phyloP scores from a whole-genome alignment of 345 rosid species.

The Streptanthus diversifolius region DNA sequence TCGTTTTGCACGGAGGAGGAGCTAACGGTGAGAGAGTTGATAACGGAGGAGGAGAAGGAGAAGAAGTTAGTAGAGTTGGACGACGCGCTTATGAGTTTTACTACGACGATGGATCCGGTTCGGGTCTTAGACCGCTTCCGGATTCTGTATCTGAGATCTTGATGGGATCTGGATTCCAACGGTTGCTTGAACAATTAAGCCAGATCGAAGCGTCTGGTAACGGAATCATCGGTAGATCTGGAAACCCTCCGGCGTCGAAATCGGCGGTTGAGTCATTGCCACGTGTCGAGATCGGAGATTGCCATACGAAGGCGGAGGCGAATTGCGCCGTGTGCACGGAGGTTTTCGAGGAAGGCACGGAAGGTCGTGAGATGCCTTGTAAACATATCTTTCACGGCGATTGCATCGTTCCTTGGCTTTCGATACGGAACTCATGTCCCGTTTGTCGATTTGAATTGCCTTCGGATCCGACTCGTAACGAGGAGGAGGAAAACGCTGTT shows the following conservation, averaged over 20 bases:
- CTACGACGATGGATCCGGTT: conserved; percentile 61
- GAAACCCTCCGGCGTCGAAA: conserved; percentile 69
- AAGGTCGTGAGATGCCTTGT: conserved; percentile 79
- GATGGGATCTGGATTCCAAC: conserved; percentile 72
- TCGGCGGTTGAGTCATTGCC: conserved; percentile 66
- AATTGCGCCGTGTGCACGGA: conserved; percentile 82
- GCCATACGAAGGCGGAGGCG: conserved; percentile 40
- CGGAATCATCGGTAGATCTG: conserved; percentile 51
- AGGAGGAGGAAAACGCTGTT: conserved; percentile 31
- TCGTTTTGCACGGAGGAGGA: conserved; percentile 56
- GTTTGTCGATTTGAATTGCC: conserved; percentile 70
- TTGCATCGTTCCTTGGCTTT: conserved; percentile 74
- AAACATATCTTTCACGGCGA: conserved; percentile 66
- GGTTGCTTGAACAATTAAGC: conserved; percentile 58
- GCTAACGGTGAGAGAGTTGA: too few relatives aligned
- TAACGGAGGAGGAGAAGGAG: conserved; percentile 45
- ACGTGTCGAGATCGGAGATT: conserved; percentile 42
- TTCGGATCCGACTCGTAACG: conserved; percentile 28
- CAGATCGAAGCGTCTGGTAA: conserved; percentile 46
- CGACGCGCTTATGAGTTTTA: conserved; percentile 53
- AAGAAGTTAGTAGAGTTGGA: conserved; percentile 21
- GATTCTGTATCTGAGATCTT: conserved; percentile 59
- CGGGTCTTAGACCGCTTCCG: conserved; percentile 70
- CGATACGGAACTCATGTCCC: conserved; percentile 66
- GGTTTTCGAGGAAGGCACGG: conserved; percentile 51